phyloP scores from a whole-genome alignment of 176 grass and related monocot genomes.

The Tuctoria greenei region DNA sequence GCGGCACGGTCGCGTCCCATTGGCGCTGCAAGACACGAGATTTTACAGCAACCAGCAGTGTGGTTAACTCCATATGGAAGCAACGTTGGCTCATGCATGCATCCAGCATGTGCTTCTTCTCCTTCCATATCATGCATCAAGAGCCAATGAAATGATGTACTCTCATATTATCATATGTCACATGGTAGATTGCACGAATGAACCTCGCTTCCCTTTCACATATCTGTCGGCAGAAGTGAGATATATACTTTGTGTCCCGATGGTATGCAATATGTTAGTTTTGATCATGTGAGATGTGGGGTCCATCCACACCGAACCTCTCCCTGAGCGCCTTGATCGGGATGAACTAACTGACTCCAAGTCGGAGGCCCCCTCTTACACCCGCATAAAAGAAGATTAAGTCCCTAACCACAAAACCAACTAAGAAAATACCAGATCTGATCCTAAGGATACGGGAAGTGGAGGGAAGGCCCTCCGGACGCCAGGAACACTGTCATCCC shows the following conservation, averaged over 20 bases:
- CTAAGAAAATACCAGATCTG: no score
- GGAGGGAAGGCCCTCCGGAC: no score
- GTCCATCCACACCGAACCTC: no score
- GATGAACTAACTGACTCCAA: no score
- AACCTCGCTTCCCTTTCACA: constrained; percentile 40
- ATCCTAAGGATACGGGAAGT: no score
- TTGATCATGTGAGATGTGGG: no score
- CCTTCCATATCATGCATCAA: neutral
- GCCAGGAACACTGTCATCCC: no score
- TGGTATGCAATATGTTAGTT: no score
- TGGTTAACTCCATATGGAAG: neutral
- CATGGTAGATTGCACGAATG: constrained; percentile 32
- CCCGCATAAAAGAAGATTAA: no score
- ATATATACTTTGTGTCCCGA: neutral
- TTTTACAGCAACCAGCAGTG: neutral
- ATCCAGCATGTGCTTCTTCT: neutral
- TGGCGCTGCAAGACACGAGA: neutral
- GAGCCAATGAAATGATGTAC: neutral
- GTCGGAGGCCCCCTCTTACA: no score
- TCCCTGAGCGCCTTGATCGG: no score
- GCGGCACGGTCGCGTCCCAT: constrained; percentile 21
- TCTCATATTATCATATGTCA: constrained; percentile 49
- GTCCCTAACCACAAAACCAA: no score
- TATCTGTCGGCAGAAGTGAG: constrained; percentile 34
- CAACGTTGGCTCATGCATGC: constrained; percentile 39